Base-by-base conservation (phyloP, 202 grass and related monocot species). In the Setaria viridis region DNA sequence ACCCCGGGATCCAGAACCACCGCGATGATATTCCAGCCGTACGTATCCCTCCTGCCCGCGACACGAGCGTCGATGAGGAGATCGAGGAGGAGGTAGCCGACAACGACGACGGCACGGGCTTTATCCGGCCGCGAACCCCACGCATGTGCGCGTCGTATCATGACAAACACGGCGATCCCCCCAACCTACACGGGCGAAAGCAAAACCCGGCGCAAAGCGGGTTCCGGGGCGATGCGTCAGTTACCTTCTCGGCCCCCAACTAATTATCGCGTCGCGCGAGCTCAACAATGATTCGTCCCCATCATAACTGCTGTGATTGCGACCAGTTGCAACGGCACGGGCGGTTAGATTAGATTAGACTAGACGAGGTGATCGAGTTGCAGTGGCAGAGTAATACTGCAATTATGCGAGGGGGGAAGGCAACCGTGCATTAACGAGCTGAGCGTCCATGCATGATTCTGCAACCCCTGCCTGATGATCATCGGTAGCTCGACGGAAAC, bases 111-210 rank as follows among this genome's bases (percentile, higher is more conserved):
- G 16, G 47, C 34, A 20, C 19, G 8, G 63, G 41, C 10, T 4
- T 43, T 72, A 78, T 50, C 63, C 85, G 58, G 57, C 17, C 7
- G 64, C 14, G 35, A 64, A 43, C 32, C 16, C 9, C 78, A 14
- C 74, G 84, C 88, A 87, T 87, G 89, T 87, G 89, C 81, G 34
- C 62, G 81, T 45, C 85, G 81, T 80, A 84, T 87, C 81, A 57
- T 76, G 85, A 55, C 84, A 68, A 79, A 12, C 64, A n/a, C 69
- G 11, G 66, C 39, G 64, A 70, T 77, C 76, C 32, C 29, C 11
- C 48, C 67, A 7, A 30, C 57, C 83, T 15, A 49, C 83, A 63
- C 86, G 56, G 25, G 74, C 20, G 72, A 11, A 16, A 34, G 39
- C 39, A 41, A 41, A 41, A 5, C 39, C 35, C 4, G 53, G 15